These are phyloP conservation scores for Alternaria tenuissima DNA, from an alignment of 2,329 filamentous ascomycete genomes.

Conservation along the genomic window DNA sequence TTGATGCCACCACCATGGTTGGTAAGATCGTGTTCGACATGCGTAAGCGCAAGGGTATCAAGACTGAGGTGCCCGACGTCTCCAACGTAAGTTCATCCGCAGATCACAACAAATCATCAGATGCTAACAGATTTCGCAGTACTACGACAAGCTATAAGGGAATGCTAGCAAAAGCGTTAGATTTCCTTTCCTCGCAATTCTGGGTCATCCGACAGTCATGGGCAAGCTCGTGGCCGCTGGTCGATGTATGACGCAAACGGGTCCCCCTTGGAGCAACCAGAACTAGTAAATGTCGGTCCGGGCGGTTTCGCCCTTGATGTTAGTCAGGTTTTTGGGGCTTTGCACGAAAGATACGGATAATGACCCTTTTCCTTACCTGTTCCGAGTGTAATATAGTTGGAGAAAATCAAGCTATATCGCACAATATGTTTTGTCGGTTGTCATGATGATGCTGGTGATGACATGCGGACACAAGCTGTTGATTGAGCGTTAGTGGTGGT, in stretches of 20 bases:
- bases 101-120: background rate
- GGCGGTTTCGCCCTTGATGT: constrained; percentile 41
- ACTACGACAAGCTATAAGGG: constrained; percentile 98
- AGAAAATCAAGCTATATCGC: constrained; percentile 43
- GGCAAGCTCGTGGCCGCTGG: constrained; percentile 47
- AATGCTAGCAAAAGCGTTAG: constrained; percentile 55
- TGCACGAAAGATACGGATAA: constrained; percentile 46
- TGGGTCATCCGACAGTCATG: constrained; percentile 45
- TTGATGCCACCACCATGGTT: constrained; percentile 82
- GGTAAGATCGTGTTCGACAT: constrained; percentile 85
- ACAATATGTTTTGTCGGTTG: constrained; percentile 15
- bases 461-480: background rate
- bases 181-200: constrained; percentile 51
- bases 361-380: constrained; percentile 46
- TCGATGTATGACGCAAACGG: constrained; percentile 45
- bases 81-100: constrained; percentile 80
- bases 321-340: constrained; percentile 39
- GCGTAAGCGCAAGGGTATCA: constrained; percentile 99
- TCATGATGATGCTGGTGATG: constrained; percentile 15
- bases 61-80: constrained; percentile 90
- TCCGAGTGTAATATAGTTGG: constrained; percentile 49
- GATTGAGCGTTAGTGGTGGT: background rate
- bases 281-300: constrained; percentile 51
- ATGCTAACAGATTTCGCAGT: constrained; percentile 66
- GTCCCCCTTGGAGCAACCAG: constrained; percentile 42